Evolutionary conservation across 768 basidiomycete species (phyloP), one percentile per base, ranked within the genome.

Genomic region (Mycena latifolia): DNA sequence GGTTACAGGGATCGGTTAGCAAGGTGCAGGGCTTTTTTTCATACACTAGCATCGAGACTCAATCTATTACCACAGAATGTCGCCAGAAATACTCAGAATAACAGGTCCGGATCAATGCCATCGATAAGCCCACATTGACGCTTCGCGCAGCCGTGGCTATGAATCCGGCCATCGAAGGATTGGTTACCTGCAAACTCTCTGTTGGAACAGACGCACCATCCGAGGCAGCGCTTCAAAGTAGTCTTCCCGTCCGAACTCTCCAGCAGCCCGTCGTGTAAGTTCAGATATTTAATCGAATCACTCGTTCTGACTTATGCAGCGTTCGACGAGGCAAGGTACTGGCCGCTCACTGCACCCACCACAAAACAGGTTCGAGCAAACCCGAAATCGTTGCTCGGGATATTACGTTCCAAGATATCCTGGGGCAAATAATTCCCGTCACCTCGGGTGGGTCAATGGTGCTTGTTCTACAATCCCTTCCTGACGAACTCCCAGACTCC

Each of bases 61-160:
- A 52, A 25, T 55, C 37, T 27, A n/a, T 20, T 29, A 15, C 39
- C 7, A 9, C 35, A 61, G 53, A 2, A 46, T 55, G 65, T 46
- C 47, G 1, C 45, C 50, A 43, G 59, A 66, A 35, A 55, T 27
- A 24, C 39, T 66, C 22, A 61, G n/a, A 24, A 51, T 66, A 29
- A 55, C 37, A 27, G 24, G 65, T 66, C 1, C 14, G 63, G 50
- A 17, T 52, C 9, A 18, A 50, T 45, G 28, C 24, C n/a, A 61
- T 56, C 58, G 65, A 60, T 61, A 65, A 54, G 31, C 28, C 3
- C 8, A 17, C 7, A n/a, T 31, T 52, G 20, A 27, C 4, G 5
- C 43, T 22, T 15, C 4, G 15, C 4, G 31, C 65, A 66, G 65
- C n/a, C 14, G 58, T 66, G n/a, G 31, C 15, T n/a, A n/a, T 61